A percentile compares a stretch with the other conserved stretches of the same genome.
These are phyloP conservation scores for Fusarium musae DNA, from an alignment of 2,329 filamentous ascomycete species.

Conservation along the genomic window DNA sequence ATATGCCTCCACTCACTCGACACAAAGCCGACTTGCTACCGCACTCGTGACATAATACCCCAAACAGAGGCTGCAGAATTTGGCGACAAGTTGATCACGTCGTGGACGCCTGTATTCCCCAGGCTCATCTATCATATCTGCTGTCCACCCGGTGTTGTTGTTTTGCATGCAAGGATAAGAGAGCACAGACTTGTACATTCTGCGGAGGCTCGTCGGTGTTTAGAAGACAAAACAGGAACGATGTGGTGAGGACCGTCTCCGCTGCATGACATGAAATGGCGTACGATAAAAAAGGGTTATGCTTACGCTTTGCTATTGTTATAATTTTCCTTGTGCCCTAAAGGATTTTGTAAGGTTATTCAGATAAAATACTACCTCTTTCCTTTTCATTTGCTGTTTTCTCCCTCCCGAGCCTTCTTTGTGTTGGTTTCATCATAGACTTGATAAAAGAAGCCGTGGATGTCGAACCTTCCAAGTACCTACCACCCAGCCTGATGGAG, in stretches of 20 bases:
- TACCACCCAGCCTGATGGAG: too few species aligned
- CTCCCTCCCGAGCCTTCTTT: neutral
- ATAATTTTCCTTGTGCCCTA: slow-evolving; percentile 10
- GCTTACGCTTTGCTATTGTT: slow-evolving; percentile 36
- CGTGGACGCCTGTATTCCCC: slow-evolving; percentile 18
- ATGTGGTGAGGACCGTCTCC: slow-evolving; percentile 57
- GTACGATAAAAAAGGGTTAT: slow-evolving; percentile 51
- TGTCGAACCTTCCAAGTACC: neutral
- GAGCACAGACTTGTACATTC: slow-evolving; percentile 60
- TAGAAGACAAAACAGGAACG: slow-evolving; percentile 54
- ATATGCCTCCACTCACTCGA: slow-evolving; percentile 10
- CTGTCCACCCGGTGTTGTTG: slow-evolving; percentile 39
- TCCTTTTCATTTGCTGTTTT: neutral
- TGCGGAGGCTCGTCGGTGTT: slow-evolving; percentile 30
- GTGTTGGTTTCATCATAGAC: too few species aligned
- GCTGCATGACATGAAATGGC: slow-evolving; percentile 64
- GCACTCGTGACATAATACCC: slow-evolving; percentile 43
- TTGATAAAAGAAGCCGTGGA: neutral
- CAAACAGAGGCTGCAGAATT: slow-evolving; percentile 21
- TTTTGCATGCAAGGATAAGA: slow-evolving; percentile 51
- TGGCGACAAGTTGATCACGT: slow-evolving; percentile 20
- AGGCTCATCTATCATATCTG: slow-evolving; percentile 29
- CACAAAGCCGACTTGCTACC: slow-evolving; percentile 19
- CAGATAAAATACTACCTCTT: slow-evolving; percentile 36
- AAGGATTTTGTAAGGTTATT: slow-evolving; percentile 37